phyloP scores from a whole-genome alignment of 805 yeast genomes.

The Saccharomycopsis selenospora region DNA sequence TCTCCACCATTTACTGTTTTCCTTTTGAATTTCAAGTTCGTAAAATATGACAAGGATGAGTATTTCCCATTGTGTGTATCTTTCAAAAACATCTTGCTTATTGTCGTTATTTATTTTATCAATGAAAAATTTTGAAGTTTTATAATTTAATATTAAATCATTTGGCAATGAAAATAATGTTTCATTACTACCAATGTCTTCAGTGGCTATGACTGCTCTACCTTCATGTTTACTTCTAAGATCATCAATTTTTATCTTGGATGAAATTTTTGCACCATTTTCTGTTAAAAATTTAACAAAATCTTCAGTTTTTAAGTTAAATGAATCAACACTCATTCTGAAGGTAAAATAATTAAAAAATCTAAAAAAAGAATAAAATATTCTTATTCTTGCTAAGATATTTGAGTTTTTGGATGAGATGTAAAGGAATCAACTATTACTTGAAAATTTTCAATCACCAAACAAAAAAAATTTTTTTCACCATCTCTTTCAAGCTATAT shows the following conservation, averaged over 20 bases:
- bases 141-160: constrained; percentile 47
- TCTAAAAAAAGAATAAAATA: too few species aligned
- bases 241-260: constrained; percentile 56
- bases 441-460: too few species aligned
- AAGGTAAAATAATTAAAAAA: too few species aligned
- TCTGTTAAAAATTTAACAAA: constrained; percentile 41
- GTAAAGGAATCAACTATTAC: too few species aligned
- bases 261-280: constrained; percentile 42
- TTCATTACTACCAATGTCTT: constrained; percentile 56
- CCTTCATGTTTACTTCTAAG: constrained; percentile 58
- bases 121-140: constrained; percentile 36
- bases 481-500: too few species aligned
- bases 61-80: constrained; percentile 68
- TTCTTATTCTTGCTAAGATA: too few species aligned
- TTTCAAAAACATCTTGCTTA: constrained; percentile 28
- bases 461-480: too few species aligned
- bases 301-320: constrained; percentile 30
- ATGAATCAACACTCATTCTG: constrained; percentile 15
- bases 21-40: constrained; percentile 43
- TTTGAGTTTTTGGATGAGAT: too few species aligned
- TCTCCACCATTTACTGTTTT: constrained; percentile 52
- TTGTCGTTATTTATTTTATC: constrained; percentile 30
- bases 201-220: constrained; percentile 62
- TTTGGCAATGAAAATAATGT: constrained; percentile 65
- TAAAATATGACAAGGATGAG: constrained; percentile 61